Evolutionary conservation across 1,284 basidiomycete species (phyloP).

Genomic region (Ganoderma leucocontextum): DNA sequence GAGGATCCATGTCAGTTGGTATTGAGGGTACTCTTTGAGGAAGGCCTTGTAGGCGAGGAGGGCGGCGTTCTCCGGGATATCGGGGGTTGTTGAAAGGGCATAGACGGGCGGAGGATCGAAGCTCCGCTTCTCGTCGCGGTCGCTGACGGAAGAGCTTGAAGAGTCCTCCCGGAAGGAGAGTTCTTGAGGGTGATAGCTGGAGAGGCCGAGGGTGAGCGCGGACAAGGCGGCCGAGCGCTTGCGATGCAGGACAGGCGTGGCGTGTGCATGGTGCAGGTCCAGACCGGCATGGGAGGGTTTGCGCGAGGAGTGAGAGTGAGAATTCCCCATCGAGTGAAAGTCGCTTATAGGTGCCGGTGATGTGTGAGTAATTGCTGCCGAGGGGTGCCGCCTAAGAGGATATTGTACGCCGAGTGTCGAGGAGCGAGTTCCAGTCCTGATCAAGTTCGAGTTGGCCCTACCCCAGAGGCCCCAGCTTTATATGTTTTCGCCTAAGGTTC

Average conservation of each 20-base stretch:
- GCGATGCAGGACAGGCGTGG: conserved; percentile 31
- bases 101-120: conserved; percentile 43
- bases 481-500: conserved; percentile 32
- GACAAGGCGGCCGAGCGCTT: conserved; percentile 41
- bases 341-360: conserved; percentile 15
- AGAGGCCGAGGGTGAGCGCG: conserved; percentile 40
- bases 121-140: conserved; percentile 40
- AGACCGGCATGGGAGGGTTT: conserved; percentile 28
- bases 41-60: conserved; percentile 46
- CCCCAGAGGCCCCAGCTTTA: conserved; percentile 29
- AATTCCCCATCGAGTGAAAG: conserved; percentile 41
- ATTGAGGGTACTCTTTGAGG: conserved; percentile 49
- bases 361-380: conserved; percentile 20
- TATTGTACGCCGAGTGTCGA: conserved; percentile 24
- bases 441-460: conserved; percentile 19
- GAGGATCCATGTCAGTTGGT: conserved; percentile 51
- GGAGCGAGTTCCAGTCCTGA: conserved; percentile 19
- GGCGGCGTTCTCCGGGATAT: conserved; percentile 42
- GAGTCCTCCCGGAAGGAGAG: conserved; percentile 29
- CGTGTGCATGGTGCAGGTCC: conserved; percentile 31
- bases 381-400: conserved; percentile 26
- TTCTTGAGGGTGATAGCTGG: conserved; percentile 31
- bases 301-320: conserved; percentile 40
- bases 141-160: conserved; percentile 34
- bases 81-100: conserved; percentile 36